A percentile compares a stretch with the other conserved stretches of the same genome.
phyloP scores from a whole-genome alignment of 2,329 filamentous ascomycete species.

The Aureobasidium sp. region DNA sequence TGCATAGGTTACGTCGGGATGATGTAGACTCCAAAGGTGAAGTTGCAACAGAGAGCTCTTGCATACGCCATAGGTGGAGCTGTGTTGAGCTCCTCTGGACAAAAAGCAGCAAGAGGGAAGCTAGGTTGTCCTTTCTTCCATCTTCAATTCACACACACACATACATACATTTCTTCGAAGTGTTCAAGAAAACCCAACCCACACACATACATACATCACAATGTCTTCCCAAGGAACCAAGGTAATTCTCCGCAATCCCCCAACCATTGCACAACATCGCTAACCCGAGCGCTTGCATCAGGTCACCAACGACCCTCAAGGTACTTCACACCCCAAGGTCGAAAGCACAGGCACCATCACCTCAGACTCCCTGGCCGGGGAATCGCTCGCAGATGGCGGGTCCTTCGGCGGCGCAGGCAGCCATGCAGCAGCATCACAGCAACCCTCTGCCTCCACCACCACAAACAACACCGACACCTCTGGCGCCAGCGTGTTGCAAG shows the following conservation, averaged over 20 bases:
- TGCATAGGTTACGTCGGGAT: neutral
- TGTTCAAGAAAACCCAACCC: no score
- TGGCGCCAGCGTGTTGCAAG: constrained; percentile 40
- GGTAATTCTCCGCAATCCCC: no score
- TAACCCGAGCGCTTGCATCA: no score
- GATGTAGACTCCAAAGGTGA: neutral
- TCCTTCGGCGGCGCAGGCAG: constrained; percentile 51
- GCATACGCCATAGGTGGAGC: neutral
- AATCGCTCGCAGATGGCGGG: constrained; percentile 55
- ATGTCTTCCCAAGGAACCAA: constrained; percentile 12
- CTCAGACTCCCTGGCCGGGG: constrained; percentile 65
- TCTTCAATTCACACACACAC: no score
- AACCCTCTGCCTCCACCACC: constrained; percentile 45
- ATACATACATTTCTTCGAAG: no score
- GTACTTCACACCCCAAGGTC: constrained; percentile 41
- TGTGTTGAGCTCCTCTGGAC: no score
- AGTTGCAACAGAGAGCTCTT: neutral
- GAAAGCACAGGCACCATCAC: constrained; percentile 58
- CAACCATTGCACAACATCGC: no score
- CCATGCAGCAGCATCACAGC: constrained; percentile 40
- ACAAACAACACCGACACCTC: constrained; percentile 49
- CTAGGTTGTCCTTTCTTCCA: no score
- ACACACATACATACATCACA: neutral
- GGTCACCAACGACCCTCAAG: constrained; percentile 41
- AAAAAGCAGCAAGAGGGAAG: no score